Conservation (phyloP, 2,329 filamentous ascomycete genomes). For the Diaporthe helianthi region DNA sequence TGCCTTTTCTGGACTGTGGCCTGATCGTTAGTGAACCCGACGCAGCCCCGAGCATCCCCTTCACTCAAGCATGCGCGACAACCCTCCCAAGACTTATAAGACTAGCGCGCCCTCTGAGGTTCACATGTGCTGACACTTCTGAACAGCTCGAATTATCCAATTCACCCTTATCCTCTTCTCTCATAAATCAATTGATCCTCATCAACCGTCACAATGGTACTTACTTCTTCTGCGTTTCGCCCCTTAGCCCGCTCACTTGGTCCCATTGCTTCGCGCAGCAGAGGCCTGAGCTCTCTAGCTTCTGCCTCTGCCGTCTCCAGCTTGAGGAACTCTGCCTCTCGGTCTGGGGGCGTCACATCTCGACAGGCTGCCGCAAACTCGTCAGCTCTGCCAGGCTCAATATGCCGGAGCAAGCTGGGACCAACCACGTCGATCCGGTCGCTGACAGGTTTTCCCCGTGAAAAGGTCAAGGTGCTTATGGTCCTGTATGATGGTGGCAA, state of each 20-base stretch:
- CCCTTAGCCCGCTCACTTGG: constrained; percentile 36
- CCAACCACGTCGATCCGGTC: constrained; percentile 62
- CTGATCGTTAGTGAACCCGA: constrained; percentile 23
- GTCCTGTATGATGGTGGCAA: constrained; percentile 91
- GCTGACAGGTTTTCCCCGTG: constrained; percentile 54
- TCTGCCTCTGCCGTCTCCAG: constrained; percentile 32
- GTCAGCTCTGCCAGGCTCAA: constrained; percentile 13
- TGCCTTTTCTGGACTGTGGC: constrained; percentile 3
- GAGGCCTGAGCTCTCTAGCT: constrained; percentile 35
- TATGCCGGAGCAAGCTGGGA: constrained; percentile 34
- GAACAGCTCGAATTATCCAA: background rate
- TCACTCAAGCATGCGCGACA: background rate
- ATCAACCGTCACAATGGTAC: constrained; percentile 38
- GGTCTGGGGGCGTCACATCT: constrained; percentile 29
- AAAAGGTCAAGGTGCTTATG: constrained; percentile 92
- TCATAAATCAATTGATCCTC: constrained; percentile 10
- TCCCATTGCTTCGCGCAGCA: constrained; percentile 35
- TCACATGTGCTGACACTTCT: background rate
- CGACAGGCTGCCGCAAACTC: constrained; percentile 31
- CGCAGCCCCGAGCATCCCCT: constrained; percentile 9
- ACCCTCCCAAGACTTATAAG: constrained; percentile 20
- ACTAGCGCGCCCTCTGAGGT: background rate
- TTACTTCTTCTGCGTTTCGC: constrained; percentile 35
- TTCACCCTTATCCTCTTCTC: background rate
- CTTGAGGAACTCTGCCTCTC: constrained; percentile 26